Conservation (phyloP, 441 rosid species). For the Mallotus japonicus region DNA sequence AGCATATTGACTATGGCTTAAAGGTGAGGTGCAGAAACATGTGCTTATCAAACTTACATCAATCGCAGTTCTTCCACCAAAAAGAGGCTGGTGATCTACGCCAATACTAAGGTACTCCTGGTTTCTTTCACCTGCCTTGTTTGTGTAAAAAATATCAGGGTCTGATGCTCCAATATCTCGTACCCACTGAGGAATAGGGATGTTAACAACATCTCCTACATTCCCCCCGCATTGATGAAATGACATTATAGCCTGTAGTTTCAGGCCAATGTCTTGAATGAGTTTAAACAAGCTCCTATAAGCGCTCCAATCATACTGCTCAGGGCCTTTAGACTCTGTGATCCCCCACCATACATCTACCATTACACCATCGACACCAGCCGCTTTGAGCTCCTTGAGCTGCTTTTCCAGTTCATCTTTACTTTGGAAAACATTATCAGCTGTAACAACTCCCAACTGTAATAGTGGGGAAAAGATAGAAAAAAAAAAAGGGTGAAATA, state of each 20-base stretch:
- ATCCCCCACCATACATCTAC: conserved; percentile 87
- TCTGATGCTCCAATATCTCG: conserved; percentile 48
- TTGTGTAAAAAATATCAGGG: conserved; percentile 68
- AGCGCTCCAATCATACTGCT: conserved; percentile 62
- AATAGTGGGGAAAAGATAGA: not conserved
- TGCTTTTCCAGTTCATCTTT: conserved; percentile 39
- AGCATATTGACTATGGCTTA: not conserved
- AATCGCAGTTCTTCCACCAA: conserved; percentile 60
- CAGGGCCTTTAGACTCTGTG: conserved; percentile 53
- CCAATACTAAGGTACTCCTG: conserved; percentile 62
- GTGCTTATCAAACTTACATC: conserved; percentile 37
- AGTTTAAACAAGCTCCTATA: conserved; percentile 61
- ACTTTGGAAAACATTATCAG: conserved; percentile 45
- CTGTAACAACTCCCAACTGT: conserved; percentile 61
- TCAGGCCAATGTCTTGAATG: conserved; percentile 44
- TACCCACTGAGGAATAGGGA: conserved; percentile 73
- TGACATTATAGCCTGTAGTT: conserved; percentile 76
- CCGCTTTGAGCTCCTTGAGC: conserved; percentile 57
- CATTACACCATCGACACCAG: conserved; percentile 75
- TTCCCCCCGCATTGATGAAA: conserved; percentile 89
- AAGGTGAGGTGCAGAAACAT: not conserved
- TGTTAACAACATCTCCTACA: conserved; percentile 61
- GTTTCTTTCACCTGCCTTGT: conserved; percentile 52
- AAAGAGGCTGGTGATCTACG: conserved; percentile 56
- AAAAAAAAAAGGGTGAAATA: too few species aligned